These are phyloP conservation scores for Herpomyces periplanetae DNA, from an alignment of 2,329 filamentous ascomycete species.

Conservation along the genomic window DNA sequence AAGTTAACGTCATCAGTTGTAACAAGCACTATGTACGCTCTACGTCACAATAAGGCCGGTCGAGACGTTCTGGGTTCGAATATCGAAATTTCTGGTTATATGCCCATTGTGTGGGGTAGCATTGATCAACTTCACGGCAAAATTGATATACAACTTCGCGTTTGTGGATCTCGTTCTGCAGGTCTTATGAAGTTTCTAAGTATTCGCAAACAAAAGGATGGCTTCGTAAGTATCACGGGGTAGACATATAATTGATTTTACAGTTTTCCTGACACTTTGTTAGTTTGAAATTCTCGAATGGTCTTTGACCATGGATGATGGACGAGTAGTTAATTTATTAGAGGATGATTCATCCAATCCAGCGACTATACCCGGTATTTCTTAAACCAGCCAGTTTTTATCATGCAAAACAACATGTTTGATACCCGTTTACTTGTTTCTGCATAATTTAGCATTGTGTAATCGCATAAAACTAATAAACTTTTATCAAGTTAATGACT, in stretches of 20 bases:
- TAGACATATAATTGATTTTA: too few relatives aligned
- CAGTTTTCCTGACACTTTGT: too few relatives aligned
- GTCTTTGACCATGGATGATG: slow-evolving; percentile 30
- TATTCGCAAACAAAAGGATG: slow-evolving; percentile 22
- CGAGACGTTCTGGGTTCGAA: slow-evolving; percentile 40
- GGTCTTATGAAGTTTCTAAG: slow-evolving; percentile 49
- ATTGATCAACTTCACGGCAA: slow-evolving; percentile 75
- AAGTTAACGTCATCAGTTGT: slow-evolving; percentile 53
- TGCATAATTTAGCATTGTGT: too few relatives aligned
- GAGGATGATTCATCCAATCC: slow-evolving; percentile 21
- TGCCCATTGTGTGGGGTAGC: slow-evolving; percentile 48
- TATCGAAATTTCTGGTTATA: slow-evolving; percentile 36
- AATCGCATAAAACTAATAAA: too few relatives aligned
- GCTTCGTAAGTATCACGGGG: slow-evolving; percentile 12
- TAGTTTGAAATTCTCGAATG: slow-evolving; percentile 64
- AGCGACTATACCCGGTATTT: too few relatives aligned
- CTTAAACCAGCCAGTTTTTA: too few relatives aligned
- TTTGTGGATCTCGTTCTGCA: slow-evolving; percentile 30
- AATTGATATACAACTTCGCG: slow-evolving; percentile 54
- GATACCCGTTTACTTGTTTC: too few relatives aligned
- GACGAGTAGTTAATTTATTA: slow-evolving; percentile 31
- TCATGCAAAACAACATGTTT: too few relatives aligned
- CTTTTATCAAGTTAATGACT: too few relatives aligned
- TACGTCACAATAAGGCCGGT: slow-evolving; percentile 37
- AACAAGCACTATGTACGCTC: slow-evolving; percentile 55